phyloP scores from a whole-genome alignment of 2,329 filamentous ascomycete genomes.

The Epichloe sylvatica region DNA sequence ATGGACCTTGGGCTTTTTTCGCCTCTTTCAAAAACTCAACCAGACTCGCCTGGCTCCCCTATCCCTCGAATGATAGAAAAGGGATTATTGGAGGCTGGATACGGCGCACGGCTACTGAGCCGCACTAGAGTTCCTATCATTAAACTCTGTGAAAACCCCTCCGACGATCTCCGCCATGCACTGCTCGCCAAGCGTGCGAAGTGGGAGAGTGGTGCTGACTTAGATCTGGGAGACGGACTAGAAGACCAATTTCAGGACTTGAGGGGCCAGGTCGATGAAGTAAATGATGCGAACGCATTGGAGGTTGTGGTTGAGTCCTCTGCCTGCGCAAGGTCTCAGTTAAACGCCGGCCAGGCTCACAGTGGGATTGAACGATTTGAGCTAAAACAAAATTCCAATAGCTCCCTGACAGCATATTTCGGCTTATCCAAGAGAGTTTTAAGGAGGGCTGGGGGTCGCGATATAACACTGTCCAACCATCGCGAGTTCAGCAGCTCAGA shows the following conservation, averaged over 20 bases:
- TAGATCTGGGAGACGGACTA: slow-evolving; percentile 20
- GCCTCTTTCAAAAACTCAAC: slow-evolving; percentile 39
- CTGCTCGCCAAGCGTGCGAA: slow-evolving; percentile 52
- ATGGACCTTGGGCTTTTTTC: slow-evolving; percentile 77
- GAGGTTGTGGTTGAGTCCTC: slow-evolving; percentile 4
- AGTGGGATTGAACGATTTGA: slow-evolving; percentile 13
- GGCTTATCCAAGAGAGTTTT: slow-evolving; percentile 34
- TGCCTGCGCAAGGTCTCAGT: slow-evolving; percentile 3
- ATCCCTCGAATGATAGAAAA: slow-evolving; percentile 67
- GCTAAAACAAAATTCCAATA: slow-evolving; percentile 29
- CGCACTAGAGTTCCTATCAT: slow-evolving; percentile 76
- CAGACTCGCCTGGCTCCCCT: slow-evolving; percentile 40
- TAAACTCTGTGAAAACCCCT: slow-evolving; percentile 66
- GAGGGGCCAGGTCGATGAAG: slow-evolving; percentile 9
- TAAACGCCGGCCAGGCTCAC: not conserved
- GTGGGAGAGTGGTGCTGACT: slow-evolving; percentile 49
- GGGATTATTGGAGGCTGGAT: slow-evolving; percentile 54
- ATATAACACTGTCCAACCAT: slow-evolving; percentile 34
- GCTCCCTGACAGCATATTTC: slow-evolving; percentile 33
- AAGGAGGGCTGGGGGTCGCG: slow-evolving; percentile 33
- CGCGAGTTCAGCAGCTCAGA: slow-evolving; percentile 30
- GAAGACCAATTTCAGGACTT: slow-evolving; percentile 17
- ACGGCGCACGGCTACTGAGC: slow-evolving; percentile 64
- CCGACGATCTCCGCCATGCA: slow-evolving; percentile 42
- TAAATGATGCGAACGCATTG: not conserved